Percentiles rank a stretch among this genome's conserved stretches.
Evolutionary conservation across 208 protist genomes (phyloP).

Genomic region (Leishmania tropica): DNA sequence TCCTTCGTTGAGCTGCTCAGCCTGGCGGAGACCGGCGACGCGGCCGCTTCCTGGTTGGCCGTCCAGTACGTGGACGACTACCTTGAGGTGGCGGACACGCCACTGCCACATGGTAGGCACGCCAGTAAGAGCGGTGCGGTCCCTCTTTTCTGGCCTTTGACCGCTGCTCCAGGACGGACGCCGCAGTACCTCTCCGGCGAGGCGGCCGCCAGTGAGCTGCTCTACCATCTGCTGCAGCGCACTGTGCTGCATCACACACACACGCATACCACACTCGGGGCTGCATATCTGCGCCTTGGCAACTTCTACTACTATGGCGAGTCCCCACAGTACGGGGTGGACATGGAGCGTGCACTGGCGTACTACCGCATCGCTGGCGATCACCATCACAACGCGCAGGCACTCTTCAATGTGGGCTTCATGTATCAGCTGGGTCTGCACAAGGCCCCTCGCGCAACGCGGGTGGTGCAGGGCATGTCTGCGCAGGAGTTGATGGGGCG

Average conservation of each 20-base stretch:
- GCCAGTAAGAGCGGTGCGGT: not conserved
- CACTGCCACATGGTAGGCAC: not conserved
- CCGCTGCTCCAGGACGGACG: not conserved
- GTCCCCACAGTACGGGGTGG: conserved; percentile 44
- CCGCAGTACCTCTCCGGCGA: conserved; percentile 43
- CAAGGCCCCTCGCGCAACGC: conserved; percentile 21
- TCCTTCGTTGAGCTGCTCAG: conserved; percentile 57
- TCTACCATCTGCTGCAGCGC: conserved; percentile 48
- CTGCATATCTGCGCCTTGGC: conserved; percentile 62
- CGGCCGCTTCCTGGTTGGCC: conserved; percentile 28
- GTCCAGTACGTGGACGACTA: conserved; percentile 43
- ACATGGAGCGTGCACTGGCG: conserved; percentile 49
- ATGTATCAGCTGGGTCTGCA: conserved; percentile 72
- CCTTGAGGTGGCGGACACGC: conserved; percentile 20
- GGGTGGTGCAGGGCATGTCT: conserved; percentile 5
- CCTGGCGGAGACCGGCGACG: conserved; percentile 58
- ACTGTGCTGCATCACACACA: conserved; percentile 23
- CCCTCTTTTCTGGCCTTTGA: conserved; percentile 7
- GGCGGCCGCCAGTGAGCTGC: conserved; percentile 50
- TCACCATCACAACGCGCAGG: conserved; percentile 32
- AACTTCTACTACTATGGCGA: conserved; percentile 79
- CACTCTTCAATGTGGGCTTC: conserved; percentile 66
- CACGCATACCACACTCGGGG: conserved; percentile 15
- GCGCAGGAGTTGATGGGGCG: conserved; percentile 8
- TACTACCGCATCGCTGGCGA: conserved; percentile 65